phyloP scores from a whole-genome alignment of 192 early-diverging fungal species.

The Backusella mclennaniae region DNA sequence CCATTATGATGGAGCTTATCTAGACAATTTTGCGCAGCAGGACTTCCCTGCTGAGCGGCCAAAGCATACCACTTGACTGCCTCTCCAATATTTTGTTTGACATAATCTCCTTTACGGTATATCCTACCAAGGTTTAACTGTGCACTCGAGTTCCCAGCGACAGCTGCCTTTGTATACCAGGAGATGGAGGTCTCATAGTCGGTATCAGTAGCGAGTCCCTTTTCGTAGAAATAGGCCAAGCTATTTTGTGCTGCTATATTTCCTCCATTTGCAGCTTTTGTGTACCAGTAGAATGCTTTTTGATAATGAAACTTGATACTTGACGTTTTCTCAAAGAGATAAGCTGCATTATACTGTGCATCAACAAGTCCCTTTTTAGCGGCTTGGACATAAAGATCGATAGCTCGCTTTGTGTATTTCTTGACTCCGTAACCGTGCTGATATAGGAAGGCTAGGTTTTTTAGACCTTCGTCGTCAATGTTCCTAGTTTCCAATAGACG shows the following conservation, averaged over 20 bases:
- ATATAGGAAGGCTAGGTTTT: not conserved
- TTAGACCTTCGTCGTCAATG: too few relatives aligned
- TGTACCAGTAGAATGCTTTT: not conserved
- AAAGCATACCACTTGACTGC: not conserved
- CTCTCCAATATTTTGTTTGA: not conserved
- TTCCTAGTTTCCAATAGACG: not conserved
- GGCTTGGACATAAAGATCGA: not conserved
- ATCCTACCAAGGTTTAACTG: not conserved
- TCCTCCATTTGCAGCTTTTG: not conserved
- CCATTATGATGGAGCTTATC: not conserved
- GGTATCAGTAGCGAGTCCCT: not conserved
- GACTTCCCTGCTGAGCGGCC: not conserved
- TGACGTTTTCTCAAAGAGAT: not conserved
- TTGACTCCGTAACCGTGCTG: not conserved
- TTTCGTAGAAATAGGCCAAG: not conserved
- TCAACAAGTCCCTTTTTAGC: not conserved
- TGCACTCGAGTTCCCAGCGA: not conserved
- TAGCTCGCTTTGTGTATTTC: not conserved
- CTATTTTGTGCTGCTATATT: not conserved
- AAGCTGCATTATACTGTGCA: not conserved
- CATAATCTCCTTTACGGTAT: not conserved
- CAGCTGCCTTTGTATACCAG: not conserved
- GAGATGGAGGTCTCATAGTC: not conserved
- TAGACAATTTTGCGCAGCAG: not conserved
- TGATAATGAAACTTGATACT: not conserved